Base-by-base conservation (phyloP, 2,329 filamentous ascomycete species). In the Colletotrichum musae region DNA sequence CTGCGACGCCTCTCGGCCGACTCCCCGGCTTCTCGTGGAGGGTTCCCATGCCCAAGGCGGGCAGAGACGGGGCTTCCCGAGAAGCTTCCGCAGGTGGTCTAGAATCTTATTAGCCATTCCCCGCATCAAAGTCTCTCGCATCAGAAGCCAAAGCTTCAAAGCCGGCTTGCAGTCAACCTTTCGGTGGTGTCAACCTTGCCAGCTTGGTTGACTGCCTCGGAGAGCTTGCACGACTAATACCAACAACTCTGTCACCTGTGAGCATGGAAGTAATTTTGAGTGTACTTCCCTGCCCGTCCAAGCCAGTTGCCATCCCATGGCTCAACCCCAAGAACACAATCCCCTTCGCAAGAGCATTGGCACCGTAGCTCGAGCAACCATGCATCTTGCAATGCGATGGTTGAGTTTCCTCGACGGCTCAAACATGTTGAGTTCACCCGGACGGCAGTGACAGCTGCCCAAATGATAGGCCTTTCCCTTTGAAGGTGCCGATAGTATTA, bases 391-490 rank as follows among this genome's bases (percentile, higher is more conserved):
- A 62, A 47, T 59, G 69, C 7, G 71, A 74, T 79, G 79, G 51
- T 61, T 81, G 9, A 69, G 75, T 16, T 80, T 80, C 69, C 74
- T 82, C 67, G 80, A 82, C 71, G 74, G 74, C 24, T 74, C 82
- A 9, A 82, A 82, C 63, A 74, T 39, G 9, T n/a, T 58, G 16
- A 32, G n/a, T 26, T 47, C 47, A 32, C 48, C 39, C 5, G 56
- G 39, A 4, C 48, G 12, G 47, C 16, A 13, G 53, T 53, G 32
- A 10, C 32, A 36, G 32, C 48, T 21, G 13, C 32, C 32, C 36
- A 53, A 21, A 9, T n/a, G 2, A 4, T 15, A 15, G 36, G 26
- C 18, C 10, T 52, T 45, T 47, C 32, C 54, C 15, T n/a, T 65
- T 16, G n/a, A 47, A 28, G 47, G 18, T n/a, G 47, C 56, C 32